These are phyloP conservation scores for Gossypium herbaceum DNA, from an alignment of 345 rosid species.

Conservation along the genomic window DNA sequence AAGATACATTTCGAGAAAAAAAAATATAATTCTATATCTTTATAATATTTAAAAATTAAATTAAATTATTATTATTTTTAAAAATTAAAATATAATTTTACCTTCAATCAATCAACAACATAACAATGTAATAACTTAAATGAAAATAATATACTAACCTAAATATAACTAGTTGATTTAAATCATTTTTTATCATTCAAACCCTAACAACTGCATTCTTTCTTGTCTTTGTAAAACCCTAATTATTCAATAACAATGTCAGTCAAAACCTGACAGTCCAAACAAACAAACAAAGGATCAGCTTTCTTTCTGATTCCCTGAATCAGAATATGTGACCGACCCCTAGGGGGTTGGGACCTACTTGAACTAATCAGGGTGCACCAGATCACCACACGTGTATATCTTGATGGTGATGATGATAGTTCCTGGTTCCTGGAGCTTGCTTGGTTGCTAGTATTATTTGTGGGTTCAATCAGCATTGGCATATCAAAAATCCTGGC, in stretches of 20 bases:
- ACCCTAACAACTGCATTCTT: neutral
- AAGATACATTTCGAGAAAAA: too few species aligned
- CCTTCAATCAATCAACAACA: too few species aligned
- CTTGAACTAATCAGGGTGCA: neutral
- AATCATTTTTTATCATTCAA: neutral
- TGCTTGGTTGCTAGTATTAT: neutral
- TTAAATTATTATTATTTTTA: too few species aligned
- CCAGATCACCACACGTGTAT: neutral
- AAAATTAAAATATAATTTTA: too few species aligned
- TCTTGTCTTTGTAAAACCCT: neutral
- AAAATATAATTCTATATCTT: too few species aligned
- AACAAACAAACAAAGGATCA: neutral
- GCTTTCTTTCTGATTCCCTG: neutral
- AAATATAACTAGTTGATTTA: too few species aligned
- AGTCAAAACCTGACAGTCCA: neutral
- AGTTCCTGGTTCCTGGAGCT: neutral
- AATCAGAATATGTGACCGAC: neutral
- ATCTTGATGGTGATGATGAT: neutral
- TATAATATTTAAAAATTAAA: too few species aligned
- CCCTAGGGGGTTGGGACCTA: neutral
- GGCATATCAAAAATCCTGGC: neutral
- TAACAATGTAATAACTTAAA: too few species aligned
- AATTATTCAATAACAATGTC: neutral
- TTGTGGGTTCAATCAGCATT: neutral
- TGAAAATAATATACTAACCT: too few species aligned